Base-by-base conservation (phyloP, 1,139 yeast species). In the Blastobotrys apis region DNA sequence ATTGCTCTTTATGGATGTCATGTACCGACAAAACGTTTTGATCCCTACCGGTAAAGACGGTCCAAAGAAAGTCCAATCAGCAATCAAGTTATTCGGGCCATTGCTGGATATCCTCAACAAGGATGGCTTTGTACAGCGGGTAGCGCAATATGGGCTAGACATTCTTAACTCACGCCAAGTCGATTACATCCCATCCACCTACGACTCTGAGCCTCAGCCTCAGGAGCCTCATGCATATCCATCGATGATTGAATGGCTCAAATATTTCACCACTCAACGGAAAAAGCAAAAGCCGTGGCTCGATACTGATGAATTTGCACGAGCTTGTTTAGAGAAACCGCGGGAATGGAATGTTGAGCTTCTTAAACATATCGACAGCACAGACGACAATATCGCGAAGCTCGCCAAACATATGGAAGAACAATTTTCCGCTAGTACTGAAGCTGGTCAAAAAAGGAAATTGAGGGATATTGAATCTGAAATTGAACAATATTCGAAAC, bases 1-100 rank as follows among this genome's bases (percentile, higher is more conserved):
- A 44, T 52, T 47, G 20, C 33, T 43, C n/a, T 48, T 64, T 15
- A 35, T 55, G 16, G 51, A 49, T 4, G 63, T 60, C 1, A 45
- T 64, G 32, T 33, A 59, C 15, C 39, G 52, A 13, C 52, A 52
- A 41, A 64, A 63, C 45, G 60, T 64, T 3, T 48, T 65, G 16
- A 45, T 63, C 36, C 69, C 64, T 3, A 44, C 47, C 5, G 48
- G 51, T 16, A 41, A 39, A 33, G 47, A 41, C 34, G 44, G 41
- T 19, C 43, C 44, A 5, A 27, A 40, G 10, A 53, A 52, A 35
- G 44, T 38, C 4, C 37, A 23, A 33, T 23, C 43, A 36, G 48
- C 39, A 13, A 52, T 53, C 10, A 52, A 47, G 37, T 47, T 58
- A 3, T 54, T 55, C 37, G 51, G 47, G 1, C 61, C 61, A 3